Percentiles rank a stretch among this genome's conserved stretches.
Conservation (phyloP, 306 rosid genomes). For the Dryas alaskensis region DNA sequence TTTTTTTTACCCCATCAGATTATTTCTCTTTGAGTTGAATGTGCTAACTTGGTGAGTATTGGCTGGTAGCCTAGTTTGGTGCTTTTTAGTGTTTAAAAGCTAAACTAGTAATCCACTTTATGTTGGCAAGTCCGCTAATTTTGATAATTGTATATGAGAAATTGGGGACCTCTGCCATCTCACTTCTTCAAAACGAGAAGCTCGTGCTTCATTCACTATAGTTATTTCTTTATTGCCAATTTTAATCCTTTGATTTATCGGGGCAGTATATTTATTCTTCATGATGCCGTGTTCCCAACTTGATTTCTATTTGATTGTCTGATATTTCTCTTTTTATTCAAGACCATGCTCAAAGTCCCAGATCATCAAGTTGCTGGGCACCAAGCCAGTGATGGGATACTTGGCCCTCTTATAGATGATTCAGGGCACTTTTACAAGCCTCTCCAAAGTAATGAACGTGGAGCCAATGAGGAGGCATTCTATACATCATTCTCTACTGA, state of each 20-base stretch:
- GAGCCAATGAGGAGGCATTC: constrained; percentile 53
- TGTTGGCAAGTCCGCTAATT: neutral
- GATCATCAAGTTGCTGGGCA: constrained; percentile 96
- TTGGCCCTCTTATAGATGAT: constrained; percentile 77
- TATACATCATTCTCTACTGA: constrained; percentile 38
- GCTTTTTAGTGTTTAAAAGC: neutral
- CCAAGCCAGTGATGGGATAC: constrained; percentile 42
- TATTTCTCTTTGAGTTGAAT: neutral
- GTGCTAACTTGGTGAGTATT: neutral
- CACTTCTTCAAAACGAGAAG: neutral
- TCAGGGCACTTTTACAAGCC: constrained; percentile 83
- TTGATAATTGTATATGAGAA: neutral
- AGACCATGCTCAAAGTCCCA: constrained; percentile 63
- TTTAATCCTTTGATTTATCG: neutral
- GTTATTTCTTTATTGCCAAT: neutral
- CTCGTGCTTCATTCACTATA: neutral
- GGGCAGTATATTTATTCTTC: neutral
- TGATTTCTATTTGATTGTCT: neutral
- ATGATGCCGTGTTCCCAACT: neutral
- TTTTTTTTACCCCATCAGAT: neutral
- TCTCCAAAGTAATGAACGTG: constrained; percentile 57
- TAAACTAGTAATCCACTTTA: neutral
- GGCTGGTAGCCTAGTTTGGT: neutral
- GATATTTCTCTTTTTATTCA: constrained; percentile 15
- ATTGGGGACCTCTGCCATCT: neutral